phyloP scores from a whole-genome alignment of 2,329 filamentous ascomycete genomes.

The Alternaria metachromatica region DNA sequence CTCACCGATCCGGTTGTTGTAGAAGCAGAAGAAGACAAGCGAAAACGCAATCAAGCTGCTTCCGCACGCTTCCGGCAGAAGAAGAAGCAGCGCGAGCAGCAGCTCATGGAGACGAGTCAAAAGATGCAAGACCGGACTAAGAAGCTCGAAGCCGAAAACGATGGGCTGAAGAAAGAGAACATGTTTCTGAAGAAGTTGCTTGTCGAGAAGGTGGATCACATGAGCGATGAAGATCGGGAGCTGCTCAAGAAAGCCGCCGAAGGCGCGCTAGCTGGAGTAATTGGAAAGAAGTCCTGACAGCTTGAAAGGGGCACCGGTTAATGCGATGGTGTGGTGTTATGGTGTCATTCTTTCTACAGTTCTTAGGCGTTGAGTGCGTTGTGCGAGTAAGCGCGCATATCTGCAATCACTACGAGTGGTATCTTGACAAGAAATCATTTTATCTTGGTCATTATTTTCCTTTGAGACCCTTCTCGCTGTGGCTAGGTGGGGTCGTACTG shows the following conservation, averaged over 20 bases:
- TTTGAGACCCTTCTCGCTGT: no score
- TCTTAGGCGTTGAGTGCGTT: no score
- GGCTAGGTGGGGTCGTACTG: no score
- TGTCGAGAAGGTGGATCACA: constrained; percentile 50
- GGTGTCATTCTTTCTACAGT: no score
- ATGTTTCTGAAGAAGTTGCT: constrained; percentile 46
- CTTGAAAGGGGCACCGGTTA: no score
- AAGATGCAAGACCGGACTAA: constrained; percentile 83
- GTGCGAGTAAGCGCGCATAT: no score
- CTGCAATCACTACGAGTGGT: no score
- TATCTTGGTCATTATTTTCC: no score
- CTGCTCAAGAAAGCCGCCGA: constrained; percentile 36
- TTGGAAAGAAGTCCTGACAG: not conserved
- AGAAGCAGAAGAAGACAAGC: constrained; percentile 84
- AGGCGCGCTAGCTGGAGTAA: constrained; percentile 15
- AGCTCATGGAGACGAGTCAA: constrained; percentile 62
- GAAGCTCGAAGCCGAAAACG: constrained; percentile 65
- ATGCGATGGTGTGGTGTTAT: no score
- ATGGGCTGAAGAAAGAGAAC: constrained; percentile 52
- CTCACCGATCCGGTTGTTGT: constrained; percentile 33
- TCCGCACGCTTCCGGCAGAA: constrained; percentile 90
- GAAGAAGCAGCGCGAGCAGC: constrained; percentile 94
- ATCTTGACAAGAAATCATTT: no score
- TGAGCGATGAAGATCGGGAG: constrained; percentile 43
- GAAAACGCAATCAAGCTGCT: constrained; percentile 85